Base-by-base conservation (phyloP, 208 protist genomes). In the Acanthamoeba healyi region DNA sequence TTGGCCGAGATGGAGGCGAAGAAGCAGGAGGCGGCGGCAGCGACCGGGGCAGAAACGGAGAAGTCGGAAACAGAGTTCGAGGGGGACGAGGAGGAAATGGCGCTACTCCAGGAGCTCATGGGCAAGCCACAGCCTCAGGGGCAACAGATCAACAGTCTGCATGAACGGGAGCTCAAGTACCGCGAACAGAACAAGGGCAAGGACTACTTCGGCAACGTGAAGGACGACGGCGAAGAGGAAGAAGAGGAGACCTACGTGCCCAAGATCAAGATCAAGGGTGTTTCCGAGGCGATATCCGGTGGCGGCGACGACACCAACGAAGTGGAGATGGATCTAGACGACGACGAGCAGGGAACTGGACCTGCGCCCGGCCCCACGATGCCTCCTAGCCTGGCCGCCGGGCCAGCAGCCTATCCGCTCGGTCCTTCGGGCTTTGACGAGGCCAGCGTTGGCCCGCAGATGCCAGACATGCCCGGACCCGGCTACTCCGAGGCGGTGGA, bases 231-330 rank as follows among this genome's bases (percentile, higher is more conserved):
- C 26, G 79, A 87, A 44, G 79, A 87, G 44, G 79, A 87, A 58
- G 79, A 87, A n/a, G 79, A 87, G 32, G 79, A 87, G n/a, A n/a
- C 15, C 46, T 54, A 87, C 42, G 79, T 63, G 44, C 46, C 42
- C 46, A 87, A 87, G 79, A 7, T 54, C 46, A 87, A 61, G 49
- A 87, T 87, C 42, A 87, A 87, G 79, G 36, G 19, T 19, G 38
- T 2, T 36, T 2, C 79, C n/a, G 77, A 7, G 14, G 46, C 46
- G 32, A 5, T 19, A 2, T 14, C 77, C 19, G n/a, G 29, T 17
- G 29, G 32, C 32, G 26, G 14, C 36, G 40, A 87, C 15, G 79
- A 87, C 14, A 54, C 42, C 42, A 54, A 36, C 44, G 49, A 87
- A 19, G 49, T 87, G 44, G 49, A 87, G 15, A 54, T 54, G 49